These are phyloP conservation scores for Pseudopithomyces chartarum DNA, from an alignment of 2,329 filamentous ascomycete species.

Conservation along the genomic window DNA sequence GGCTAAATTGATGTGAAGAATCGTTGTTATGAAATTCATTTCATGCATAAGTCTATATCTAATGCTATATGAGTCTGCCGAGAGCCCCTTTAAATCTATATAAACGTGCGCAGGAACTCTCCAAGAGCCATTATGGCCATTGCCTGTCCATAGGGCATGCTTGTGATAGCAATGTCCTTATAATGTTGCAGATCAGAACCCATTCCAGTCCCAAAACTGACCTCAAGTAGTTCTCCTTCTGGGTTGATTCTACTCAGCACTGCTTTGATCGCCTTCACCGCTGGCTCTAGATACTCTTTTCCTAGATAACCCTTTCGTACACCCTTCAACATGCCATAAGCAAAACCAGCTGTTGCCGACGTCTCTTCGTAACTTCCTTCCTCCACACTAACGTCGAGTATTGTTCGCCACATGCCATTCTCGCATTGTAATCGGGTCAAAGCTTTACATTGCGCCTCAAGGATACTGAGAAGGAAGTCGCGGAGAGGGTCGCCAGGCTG, in stretches of 20 bases:
- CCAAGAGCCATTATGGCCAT: slow-evolving; percentile 84
- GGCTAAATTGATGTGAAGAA: no score
- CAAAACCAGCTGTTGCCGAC: slow-evolving; percentile 80
- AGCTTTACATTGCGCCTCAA: slow-evolving; percentile 72
- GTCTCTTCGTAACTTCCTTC: slow-evolving; percentile 77
- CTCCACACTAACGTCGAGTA: slow-evolving; percentile 68
- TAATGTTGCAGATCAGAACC: slow-evolving; percentile 75
- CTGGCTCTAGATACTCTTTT: slow-evolving; percentile 64
- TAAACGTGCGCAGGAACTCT: slow-evolving; percentile 69
- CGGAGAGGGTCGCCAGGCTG: slow-evolving; percentile 64
- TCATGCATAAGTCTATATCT: no score
- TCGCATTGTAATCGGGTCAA: slow-evolving; percentile 63
- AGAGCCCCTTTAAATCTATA: slow-evolving; percentile 37
- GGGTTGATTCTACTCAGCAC: slow-evolving; percentile 69
- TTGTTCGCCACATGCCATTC: slow-evolving; percentile 74
- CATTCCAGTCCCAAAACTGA: slow-evolving; percentile 81
- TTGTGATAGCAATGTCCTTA: slow-evolving; percentile 74
- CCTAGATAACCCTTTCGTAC: slow-evolving; percentile 72
- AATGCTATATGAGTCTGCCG: background rate
- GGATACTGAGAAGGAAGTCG: slow-evolving; percentile 63
- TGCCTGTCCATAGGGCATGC: slow-evolving; percentile 83
- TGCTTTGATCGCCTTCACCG: slow-evolving; percentile 68
- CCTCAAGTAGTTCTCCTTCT: slow-evolving; percentile 72
- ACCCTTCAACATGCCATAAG: slow-evolving; percentile 78
- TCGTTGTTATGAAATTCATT: no score